These are phyloP conservation scores for Ploettnerulaceae sp. DNA, from an alignment of 2,329 filamentous ascomycete genomes.

Conservation along the genomic window DNA sequence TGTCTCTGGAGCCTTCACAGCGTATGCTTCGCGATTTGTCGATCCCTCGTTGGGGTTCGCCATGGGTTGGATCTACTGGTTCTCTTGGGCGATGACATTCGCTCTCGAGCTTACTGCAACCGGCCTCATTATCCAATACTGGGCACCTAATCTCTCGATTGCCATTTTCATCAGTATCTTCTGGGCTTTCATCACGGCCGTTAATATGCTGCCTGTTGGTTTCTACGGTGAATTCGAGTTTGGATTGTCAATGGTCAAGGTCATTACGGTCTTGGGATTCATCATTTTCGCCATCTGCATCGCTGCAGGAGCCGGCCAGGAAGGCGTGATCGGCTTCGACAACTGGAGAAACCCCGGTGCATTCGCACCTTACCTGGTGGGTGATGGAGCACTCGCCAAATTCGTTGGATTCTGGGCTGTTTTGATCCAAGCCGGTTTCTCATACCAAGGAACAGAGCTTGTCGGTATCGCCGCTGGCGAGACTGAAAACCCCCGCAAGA, in stretches of 20 bases:
- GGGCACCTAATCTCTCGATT: constrained; percentile 57
- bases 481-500: constrained; percentile 65
- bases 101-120: constrained; percentile 69
- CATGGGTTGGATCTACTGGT: constrained; percentile 83
- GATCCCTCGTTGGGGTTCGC: constrained; percentile 69
- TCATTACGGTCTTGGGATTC: constrained; percentile 69
- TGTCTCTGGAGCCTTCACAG: constrained; percentile 69
- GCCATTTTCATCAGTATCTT: constrained; percentile 71
- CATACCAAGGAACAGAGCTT: constrained; percentile 69
- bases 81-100: constrained; percentile 69
- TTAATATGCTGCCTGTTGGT: constrained; percentile 68
- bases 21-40: constrained; percentile 71
- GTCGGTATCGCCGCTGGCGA: constrained; percentile 77
- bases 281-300: constrained; percentile 73
- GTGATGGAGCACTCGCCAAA: constrained; percentile 47
- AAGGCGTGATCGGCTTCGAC: constrained; percentile 70
- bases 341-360: constrained; percentile 67
- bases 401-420: constrained; percentile 68
- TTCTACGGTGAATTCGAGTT: constrained; percentile 76
- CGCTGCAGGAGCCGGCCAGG: constrained; percentile 63
- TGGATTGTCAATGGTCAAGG: constrained; percentile 73
- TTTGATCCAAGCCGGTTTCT: constrained; percentile 64
- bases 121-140: constrained; percentile 72
- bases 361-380: constrained; percentile 53
- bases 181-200: constrained; percentile 61